These are phyloP conservation scores for Phytophthora rubi DNA, from an alignment of 352 stramenopile species.

Conservation along the genomic window DNA sequence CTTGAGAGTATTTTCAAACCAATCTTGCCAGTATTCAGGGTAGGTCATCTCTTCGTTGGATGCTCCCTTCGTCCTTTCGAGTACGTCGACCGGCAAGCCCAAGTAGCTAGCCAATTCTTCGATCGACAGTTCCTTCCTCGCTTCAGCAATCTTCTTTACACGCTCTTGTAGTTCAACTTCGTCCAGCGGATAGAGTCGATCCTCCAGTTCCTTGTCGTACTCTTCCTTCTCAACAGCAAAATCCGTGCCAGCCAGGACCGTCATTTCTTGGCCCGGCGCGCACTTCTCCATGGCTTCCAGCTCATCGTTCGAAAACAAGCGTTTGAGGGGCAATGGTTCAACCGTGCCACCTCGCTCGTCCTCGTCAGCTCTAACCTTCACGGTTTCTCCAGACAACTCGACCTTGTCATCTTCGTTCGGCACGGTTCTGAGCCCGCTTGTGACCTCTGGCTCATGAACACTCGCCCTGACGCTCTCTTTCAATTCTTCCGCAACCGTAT, in stretches of 20 bases:
- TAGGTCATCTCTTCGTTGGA: not conserved
- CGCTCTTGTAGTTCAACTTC: not conserved
- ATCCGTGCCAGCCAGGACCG: not conserved
- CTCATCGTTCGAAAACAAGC: not conserved
- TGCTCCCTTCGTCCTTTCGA: not conserved
- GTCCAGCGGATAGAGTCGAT: not conserved
- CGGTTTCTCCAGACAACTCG: too few relatives aligned
- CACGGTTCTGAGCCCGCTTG: too few relatives aligned
- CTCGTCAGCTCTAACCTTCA: too few relatives aligned
- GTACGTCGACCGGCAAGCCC: not conserved
- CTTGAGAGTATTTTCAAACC: not conserved
- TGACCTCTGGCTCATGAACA: too few relatives aligned
- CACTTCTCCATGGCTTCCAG: not conserved
- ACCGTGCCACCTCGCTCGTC: too few relatives aligned
- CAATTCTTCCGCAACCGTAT: too few relatives aligned
- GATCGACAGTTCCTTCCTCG: not conserved
- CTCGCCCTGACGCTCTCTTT: too few relatives aligned
- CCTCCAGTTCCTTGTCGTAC: conserved; percentile 9
- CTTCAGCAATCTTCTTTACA: not conserved
- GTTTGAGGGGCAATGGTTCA: not conserved
- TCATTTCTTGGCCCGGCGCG: not conserved
- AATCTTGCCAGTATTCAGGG: conserved; percentile 2
- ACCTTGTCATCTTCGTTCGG: too few relatives aligned
- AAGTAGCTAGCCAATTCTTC: not conserved
- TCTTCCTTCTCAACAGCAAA: not conserved